These are phyloP conservation scores for Peziza echinospora DNA, from an alignment of 495 filamentous ascomycete species.

Conservation along the genomic window DNA sequence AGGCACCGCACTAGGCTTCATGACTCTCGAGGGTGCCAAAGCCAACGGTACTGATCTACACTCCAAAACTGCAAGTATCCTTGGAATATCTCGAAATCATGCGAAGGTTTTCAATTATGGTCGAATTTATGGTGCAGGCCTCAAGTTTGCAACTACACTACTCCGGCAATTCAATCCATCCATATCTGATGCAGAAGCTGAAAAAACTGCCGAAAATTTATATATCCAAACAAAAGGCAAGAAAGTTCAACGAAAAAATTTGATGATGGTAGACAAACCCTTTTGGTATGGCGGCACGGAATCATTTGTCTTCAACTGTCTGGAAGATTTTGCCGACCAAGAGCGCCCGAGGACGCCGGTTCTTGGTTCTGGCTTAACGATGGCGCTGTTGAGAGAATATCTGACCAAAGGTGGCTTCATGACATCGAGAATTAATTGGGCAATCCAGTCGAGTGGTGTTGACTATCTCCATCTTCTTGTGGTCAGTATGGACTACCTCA, in stretches of 20 bases:
- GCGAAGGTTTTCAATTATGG: conserved; percentile 99
- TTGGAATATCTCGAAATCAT: conserved; percentile 83
- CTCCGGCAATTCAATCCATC: conserved; percentile 80
- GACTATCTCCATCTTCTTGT: conserved; percentile 95
- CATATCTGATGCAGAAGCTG: conserved; percentile 53
- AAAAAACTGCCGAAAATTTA: conserved; percentile 50
- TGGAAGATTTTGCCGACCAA: conserved; percentile 94
- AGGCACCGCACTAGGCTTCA: conserved; percentile 93
- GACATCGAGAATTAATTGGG: conserved; percentile 96
- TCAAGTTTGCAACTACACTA: conserved; percentile 78
- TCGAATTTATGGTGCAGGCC: conserved; percentile 86
- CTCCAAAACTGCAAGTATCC: conserved; percentile 73
- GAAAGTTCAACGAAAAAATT: conserved; percentile 76
- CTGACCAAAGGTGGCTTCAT: conserved; percentile 82
- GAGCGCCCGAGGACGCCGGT: conserved; percentile 79
- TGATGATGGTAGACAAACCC: conserved; percentile 40
- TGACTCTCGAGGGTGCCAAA: conserved; percentile 94
- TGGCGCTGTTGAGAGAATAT: conserved; percentile 71
- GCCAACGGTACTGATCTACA: conserved; percentile 84
- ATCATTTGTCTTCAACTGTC: conserved; percentile 90
- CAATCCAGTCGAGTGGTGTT: conserved; percentile 89
- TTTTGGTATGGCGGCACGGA: conserved; percentile 98
- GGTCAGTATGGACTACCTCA: conserved; percentile 83
- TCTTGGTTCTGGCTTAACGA: conserved; percentile 89
- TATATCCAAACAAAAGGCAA: conserved; percentile 79